Conservation (phyloP, 1,284 basidiomycete species). For the Hemileia vastatrix region DNA sequence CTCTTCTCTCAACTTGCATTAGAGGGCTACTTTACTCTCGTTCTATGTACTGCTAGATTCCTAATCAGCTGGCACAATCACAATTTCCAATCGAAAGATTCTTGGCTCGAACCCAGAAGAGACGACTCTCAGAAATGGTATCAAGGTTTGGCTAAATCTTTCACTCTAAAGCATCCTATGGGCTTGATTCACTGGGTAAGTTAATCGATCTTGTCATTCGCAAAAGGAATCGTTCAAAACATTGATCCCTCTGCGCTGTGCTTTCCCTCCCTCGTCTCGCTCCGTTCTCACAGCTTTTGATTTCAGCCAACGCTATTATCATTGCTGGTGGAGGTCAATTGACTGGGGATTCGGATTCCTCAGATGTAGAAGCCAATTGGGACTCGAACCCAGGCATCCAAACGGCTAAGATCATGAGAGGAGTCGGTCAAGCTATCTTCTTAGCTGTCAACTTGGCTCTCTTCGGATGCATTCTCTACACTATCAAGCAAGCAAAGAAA, state of each 20-base stretch:
- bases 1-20: not conserved
- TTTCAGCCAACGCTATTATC: constrained; percentile 26
- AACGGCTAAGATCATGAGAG: constrained; percentile 15
- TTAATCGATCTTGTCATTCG: not conserved
- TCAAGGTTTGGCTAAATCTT: not conserved
- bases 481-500: constrained; percentile 23
- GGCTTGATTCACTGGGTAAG: not conserved
- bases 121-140: not conserved
- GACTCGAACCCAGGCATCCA: not conserved
- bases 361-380: not conserved
- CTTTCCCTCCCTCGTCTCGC: not conserved
- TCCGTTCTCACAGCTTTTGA: constrained; percentile 10
- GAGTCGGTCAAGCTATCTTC: constrained; percentile 25
- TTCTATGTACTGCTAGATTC: constrained; percentile 29
- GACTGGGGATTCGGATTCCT: not conserved
- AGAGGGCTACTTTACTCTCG: constrained; percentile 31
- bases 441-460: no score
- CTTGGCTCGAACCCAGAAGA: constrained; percentile 20
- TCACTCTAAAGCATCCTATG: not conserved
- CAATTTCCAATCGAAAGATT: constrained; percentile 15
- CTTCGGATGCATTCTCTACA: constrained; percentile 21
- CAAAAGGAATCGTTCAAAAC: no score
- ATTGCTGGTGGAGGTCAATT: constrained; percentile 24
- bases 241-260: not conserved
- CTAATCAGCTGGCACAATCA: constrained; percentile 31